Conservation (phyloP, 768 basidiomycete genomes). For the Pleurotus djamor region DNA sequence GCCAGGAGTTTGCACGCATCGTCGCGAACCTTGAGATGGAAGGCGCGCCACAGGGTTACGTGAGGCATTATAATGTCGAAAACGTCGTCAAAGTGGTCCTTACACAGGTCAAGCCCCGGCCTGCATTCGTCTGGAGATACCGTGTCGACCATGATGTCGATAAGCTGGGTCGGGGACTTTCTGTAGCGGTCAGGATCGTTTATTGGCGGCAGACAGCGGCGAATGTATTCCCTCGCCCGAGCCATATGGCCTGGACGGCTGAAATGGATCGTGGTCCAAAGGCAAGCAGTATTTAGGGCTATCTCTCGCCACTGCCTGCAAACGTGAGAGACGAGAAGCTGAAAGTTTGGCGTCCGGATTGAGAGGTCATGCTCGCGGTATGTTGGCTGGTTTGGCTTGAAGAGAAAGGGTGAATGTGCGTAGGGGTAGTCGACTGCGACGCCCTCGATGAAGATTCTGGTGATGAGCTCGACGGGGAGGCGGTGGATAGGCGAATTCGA, state of each 20-base stretch:
- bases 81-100: conserved; percentile 43
- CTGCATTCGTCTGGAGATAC: conserved; percentile 47
- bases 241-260: conserved; percentile 46
- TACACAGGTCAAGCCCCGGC: conserved; percentile 49
- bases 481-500: conserved; percentile 32
- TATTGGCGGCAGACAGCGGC: conserved; percentile 19
- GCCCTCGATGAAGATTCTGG: conserved; percentile 56
- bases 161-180: conserved; percentile 17
- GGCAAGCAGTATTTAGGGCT: conserved; percentile 43
- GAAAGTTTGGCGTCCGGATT: conserved; percentile 43
- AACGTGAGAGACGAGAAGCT: conserved; percentile 57
- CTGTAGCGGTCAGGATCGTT: background rate
- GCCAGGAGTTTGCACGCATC: conserved; percentile 56
- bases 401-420: conserved; percentile 43
- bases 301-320: conserved; percentile 56
- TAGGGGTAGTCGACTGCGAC: conserved; percentile 41
- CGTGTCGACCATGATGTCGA: conserved; percentile 61
- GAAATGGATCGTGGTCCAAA: conserved; percentile 60
- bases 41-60: conserved; percentile 54
- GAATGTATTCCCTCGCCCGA: conserved; percentile 45
- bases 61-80: conserved; percentile 43
- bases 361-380: conserved; percentile 27
- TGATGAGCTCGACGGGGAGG: conserved; percentile 59
- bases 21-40: conserved; percentile 59
- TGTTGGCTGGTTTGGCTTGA: conserved; percentile 37